phyloP scores from a whole-genome alignment of 2,329 filamentous ascomycete genomes.

The Beauveria varroae region DNA sequence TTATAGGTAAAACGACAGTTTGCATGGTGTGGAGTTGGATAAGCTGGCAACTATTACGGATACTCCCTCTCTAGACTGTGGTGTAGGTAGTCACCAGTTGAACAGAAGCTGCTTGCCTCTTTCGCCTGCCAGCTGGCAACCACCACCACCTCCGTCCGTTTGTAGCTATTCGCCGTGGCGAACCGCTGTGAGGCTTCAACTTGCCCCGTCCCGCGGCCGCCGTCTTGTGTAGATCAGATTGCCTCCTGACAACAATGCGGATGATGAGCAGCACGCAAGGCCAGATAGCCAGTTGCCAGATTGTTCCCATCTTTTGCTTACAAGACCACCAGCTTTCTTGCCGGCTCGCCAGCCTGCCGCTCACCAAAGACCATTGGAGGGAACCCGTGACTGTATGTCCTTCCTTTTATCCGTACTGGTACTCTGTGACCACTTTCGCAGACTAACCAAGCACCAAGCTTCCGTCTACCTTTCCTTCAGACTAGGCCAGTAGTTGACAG shows the following conservation, averaged over 20 bases:
- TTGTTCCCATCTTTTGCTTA: background rate
- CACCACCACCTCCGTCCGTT: background rate
- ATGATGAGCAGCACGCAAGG: constrained; percentile 1
- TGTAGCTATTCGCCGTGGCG: background rate
- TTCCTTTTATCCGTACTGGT: background rate
- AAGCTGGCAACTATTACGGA: background rate
- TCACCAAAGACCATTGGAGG: background rate
- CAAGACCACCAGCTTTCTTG: background rate
- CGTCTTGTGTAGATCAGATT: background rate
- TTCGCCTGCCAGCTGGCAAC: background rate
- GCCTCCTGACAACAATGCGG: constrained; percentile 6
- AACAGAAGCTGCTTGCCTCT: no score
- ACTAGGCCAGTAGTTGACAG: background rate
- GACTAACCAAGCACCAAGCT: background rate
- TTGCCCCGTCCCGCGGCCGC: background rate
- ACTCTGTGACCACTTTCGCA: background rate
- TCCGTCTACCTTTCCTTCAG: background rate
- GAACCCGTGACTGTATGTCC: background rate
- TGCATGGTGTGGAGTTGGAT: no score
- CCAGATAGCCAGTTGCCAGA: background rate
- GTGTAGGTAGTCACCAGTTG: no score
- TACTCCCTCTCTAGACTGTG: no score
- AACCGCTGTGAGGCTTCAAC: background rate
- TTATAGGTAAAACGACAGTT: no score
- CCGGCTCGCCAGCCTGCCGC: background rate